A percentile compares a stretch with the other conserved stretches of the same genome.
These are phyloP conservation scores for Elsinoe australis DNA, from an alignment of 2,329 filamentous ascomycete species.

Conservation along the genomic window DNA sequence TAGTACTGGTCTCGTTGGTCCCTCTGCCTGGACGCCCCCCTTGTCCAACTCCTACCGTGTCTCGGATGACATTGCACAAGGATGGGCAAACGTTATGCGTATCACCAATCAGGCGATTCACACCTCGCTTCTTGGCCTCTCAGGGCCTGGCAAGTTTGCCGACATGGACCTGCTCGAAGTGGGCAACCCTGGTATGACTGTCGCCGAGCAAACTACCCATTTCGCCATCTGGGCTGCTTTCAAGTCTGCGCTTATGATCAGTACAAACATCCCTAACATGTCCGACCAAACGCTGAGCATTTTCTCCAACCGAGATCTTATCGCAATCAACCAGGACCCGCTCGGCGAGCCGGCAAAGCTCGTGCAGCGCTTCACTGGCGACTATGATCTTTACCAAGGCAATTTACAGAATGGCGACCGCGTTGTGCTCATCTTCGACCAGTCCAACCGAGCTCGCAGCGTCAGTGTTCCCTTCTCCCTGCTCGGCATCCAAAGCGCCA, in stretches of 20 bases:
- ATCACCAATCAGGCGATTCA: slow-evolving; percentile 28
- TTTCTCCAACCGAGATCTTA: slow-evolving; percentile 46
- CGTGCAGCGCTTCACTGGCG: slow-evolving; percentile 34
- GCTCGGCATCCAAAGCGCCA: slow-evolving; percentile 31
- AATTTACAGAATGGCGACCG: slow-evolving; percentile 31
- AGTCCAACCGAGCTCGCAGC: slow-evolving; percentile 29
- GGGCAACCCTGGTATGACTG: slow-evolving; percentile 27
- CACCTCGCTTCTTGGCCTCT: slow-evolving; percentile 24
- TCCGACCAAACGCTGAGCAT: slow-evolving; percentile 24
- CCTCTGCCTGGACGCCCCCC: slow-evolving; percentile 27
- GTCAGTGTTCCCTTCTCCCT: slow-evolving; percentile 29
- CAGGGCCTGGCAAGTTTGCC: slow-evolving; percentile 25
- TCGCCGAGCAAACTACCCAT: slow-evolving; percentile 26
- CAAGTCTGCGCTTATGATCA: slow-evolving; percentile 27
- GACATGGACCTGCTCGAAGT: slow-evolving; percentile 28
- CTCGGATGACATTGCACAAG: slow-evolving; percentile 27
- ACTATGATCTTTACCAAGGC: slow-evolving; percentile 35
- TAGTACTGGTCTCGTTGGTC: slow-evolving; percentile 25
- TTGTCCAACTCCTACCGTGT: slow-evolving; percentile 28
- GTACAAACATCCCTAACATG: slow-evolving; percentile 21
- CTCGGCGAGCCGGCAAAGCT: slow-evolving; percentile 47
- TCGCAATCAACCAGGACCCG: slow-evolving; percentile 52
- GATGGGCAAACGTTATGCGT: slow-evolving; percentile 27
- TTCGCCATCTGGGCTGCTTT: slow-evolving; percentile 29
- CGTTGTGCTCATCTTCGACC: slow-evolving; percentile 34